A percentile compares a stretch with the other conserved stretches of the same genome.
Conservation (phyloP, 768 basidiomycete genomes). For the Termitomyces eurrhizus region DNA sequence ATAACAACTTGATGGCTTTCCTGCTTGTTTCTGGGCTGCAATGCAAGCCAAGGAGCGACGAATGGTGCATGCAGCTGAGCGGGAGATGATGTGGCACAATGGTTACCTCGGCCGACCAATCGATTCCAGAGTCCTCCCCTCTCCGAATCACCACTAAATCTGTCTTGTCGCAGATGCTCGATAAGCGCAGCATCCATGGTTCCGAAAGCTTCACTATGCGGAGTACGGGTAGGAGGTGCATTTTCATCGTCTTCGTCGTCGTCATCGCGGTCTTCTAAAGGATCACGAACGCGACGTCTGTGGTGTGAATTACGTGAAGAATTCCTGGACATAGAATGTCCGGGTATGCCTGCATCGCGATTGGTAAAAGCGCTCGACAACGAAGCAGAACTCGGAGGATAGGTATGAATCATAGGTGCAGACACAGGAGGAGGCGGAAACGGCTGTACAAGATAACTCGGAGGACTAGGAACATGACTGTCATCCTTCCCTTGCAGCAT, state of each 20-base stretch:
- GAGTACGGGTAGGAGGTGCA: conserved; percentile 42
- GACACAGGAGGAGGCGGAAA: conserved; percentile 20
- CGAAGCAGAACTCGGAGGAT: conserved; percentile 11
- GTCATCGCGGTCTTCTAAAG: conserved; percentile 24
- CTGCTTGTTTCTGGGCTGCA: conserved; percentile 58
- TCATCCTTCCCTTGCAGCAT: conserved; percentile 21
- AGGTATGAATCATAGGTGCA: conserved; percentile 19
- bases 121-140: conserved; percentile 21
- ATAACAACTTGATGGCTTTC: conserved; percentile 69
- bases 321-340: conserved; percentile 14
- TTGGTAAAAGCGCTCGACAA: conserved; percentile 4
- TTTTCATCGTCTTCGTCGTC: conserved; percentile 19
- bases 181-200: conserved; percentile 53
- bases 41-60: conserved; percentile 58
- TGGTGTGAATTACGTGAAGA: conserved; percentile 19
- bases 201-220: conserved; percentile 60
- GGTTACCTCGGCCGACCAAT: conserved; percentile 17
- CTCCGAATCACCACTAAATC: conserved; percentile 20
- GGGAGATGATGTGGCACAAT: conserved; percentile 16
- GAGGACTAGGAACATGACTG: conserved; percentile 17
- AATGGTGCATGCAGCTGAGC: conserved; percentile 27
- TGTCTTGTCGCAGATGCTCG: conserved; percentile 35
- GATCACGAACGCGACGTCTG: conserved; percentile 27
- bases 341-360: conserved; percentile 3
- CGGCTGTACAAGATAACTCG: conserved; percentile 7